These are phyloP conservation scores for Curvularia sp. DNA, from an alignment of 2,329 filamentous ascomycete genomes.

Conservation along the genomic window DNA sequence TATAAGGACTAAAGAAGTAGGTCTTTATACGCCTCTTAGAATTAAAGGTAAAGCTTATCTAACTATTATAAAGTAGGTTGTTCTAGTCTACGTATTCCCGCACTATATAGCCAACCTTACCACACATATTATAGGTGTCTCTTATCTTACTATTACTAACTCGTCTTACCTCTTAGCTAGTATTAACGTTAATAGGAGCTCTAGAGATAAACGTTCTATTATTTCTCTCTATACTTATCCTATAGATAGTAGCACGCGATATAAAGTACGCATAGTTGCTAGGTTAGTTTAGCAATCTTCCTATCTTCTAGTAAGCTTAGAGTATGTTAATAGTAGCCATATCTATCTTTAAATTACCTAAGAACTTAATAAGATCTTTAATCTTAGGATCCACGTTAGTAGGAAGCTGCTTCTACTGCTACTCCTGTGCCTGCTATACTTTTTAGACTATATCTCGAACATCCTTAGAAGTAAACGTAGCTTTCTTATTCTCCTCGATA, in stretches of 20 bases:
- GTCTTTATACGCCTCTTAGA: no score
- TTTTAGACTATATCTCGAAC: not conserved
- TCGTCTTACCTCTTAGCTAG: not conserved
- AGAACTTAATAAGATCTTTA: not conserved
- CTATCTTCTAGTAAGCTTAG: not conserved
- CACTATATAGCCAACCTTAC: not conserved
- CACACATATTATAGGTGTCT: not conserved
- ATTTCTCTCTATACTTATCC: not conserved
- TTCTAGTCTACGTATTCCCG: not conserved
- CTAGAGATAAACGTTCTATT: not conserved
- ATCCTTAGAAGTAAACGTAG: not conserved
- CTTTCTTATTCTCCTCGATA: not conserved
- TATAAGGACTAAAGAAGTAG: no score
- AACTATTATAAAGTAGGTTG: not conserved
- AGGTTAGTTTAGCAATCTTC: not conserved
- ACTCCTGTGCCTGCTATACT: not conserved
- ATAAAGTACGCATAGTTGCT: not conserved
- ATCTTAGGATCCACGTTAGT: not conserved
- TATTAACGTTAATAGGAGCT: not conserved
- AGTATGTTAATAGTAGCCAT: not conserved
- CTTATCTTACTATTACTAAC: not conserved
- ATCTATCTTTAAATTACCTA: not conserved
- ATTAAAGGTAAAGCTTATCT: not conserved
- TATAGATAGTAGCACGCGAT: not conserved
- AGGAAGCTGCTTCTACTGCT: not conserved